Base-by-base conservation (phyloP, 140 eudicot species). In the Anethum foeniculum region DNA sequence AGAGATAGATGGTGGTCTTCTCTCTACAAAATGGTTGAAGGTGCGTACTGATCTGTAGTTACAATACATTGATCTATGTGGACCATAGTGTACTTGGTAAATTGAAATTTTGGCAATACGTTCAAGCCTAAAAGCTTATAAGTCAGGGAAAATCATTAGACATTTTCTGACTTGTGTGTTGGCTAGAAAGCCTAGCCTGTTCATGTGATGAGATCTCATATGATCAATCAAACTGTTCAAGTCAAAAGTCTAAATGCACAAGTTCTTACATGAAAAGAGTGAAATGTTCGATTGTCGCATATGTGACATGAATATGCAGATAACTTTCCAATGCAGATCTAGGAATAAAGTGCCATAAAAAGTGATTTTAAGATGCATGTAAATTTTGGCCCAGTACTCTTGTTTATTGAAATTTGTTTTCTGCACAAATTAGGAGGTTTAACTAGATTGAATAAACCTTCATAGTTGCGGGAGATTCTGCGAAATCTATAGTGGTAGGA, bases 1-100 rank as follows among this genome's bases (percentile, higher is more conserved):
- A 82, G 82, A 77, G 91, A 95, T 62, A 82, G 91, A 83, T 96
- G 98, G 99, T 93, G 99, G 99, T 90, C 98, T n/a, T 84, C 93
- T 80, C 87, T 96, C 47, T 93, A 91, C 84, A 90, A 85, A 86
- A 90, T 96, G 43, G 90, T 96, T 16, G 99, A 96, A 91, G 96
- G 98, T 92, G 86, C n/a, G 39, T 14, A 74, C 78, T 49, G 28
- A 46, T 64, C 3, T 68, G 23, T 1, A 11, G 23, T 73, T 83
- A 36, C 78, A 83, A 12, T 18, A 13, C 21, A 67, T 67, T 67
- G 44, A 67, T 71, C 30, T 23, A 5, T 19, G 30, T 67, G 41
- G 47, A 43, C 76, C 32, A n/a, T 38, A 41, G 34, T 58, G 49
- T 25, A 39, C 34, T 19, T 43, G 25, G n/a, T 11, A 39, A 39